phyloP scores from a whole-genome alignment of 257 asterid genomes.

The Solanum clarkiae region DNA sequence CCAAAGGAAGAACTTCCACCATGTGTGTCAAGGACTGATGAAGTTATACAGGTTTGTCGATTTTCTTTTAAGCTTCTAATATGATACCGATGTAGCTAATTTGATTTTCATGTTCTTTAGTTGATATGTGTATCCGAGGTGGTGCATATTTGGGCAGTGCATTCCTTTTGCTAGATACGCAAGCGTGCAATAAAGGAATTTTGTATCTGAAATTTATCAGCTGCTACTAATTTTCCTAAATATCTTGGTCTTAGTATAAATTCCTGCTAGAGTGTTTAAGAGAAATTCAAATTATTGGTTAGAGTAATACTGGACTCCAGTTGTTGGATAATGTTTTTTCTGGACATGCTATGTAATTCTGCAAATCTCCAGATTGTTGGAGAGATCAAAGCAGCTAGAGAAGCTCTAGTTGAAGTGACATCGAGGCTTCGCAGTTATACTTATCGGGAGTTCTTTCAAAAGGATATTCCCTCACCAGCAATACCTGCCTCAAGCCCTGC shows the following conservation, averaged over 20 bases:
- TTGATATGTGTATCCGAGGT: background rate
- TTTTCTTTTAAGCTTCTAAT: background rate
- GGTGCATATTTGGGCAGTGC: background rate
- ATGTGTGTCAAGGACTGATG: constrained; percentile 47
- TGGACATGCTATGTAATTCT: background rate
- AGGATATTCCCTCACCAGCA: constrained; percentile 5
- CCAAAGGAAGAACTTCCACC: constrained; percentile 54
- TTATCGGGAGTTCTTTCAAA: constrained; percentile 15
- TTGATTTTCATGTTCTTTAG: background rate
- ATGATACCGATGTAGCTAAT: background rate
- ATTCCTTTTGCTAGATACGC: background rate
- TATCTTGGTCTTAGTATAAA: background rate
- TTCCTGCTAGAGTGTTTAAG: background rate
- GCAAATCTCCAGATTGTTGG: constrained; percentile 53
- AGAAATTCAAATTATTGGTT: background rate
- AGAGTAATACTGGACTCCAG: background rate
- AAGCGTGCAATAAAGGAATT: background rate
- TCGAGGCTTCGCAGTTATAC: constrained; percentile 17
- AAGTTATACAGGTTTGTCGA: constrained; percentile 63
- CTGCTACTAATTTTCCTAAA: background rate
- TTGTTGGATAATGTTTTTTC: background rate
- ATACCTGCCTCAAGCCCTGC: constrained; percentile 12
- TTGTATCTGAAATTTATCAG: background rate
- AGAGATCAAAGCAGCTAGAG: constrained; percentile 31
- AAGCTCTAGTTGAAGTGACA: constrained; percentile 37